Percentiles rank a stretch among this genome's conserved stretches.
phyloP scores from a whole-genome alignment of 116 monocot genomes.

The Dioscorea cayenensis region DNA sequence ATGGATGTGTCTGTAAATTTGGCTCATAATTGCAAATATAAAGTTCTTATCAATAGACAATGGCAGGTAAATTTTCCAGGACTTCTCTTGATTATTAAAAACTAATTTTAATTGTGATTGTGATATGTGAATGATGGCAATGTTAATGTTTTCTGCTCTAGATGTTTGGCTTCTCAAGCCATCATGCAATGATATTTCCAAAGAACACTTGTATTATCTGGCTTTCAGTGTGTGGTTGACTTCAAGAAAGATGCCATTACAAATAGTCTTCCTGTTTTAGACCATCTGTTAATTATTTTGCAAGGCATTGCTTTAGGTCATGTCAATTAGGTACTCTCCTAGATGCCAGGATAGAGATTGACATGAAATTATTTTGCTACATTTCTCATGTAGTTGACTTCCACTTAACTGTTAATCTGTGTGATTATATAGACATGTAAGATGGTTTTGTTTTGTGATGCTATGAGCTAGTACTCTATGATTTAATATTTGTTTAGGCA shows the following conservation, averaged over 20 bases:
- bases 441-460: too few relatives aligned
- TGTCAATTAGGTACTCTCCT: background rate
- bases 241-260: background rate
- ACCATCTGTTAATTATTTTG: background rate
- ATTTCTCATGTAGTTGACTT: background rate
- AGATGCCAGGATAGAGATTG: background rate
- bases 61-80: background rate
- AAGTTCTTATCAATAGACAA: too few relatives aligned
- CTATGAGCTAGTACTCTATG: too few relatives aligned
- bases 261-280: background rate
- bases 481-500: too few relatives aligned
- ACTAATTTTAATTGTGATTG: background rate
- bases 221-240: too few relatives aligned
- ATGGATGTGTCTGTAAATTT: background rate
- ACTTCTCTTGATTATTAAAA: background rate
- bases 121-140: background rate
- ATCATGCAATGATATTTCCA: too few relatives aligned
- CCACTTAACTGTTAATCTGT: background rate
- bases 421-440: background rate
- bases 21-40: background rate
- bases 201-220: too few relatives aligned
- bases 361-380: background rate
- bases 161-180: background rate
- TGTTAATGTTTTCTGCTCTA: background rate
- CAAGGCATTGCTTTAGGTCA: background rate